Percentiles rank a stretch among this genome's conserved stretches.
Conservation (phyloP, 192 early-diverging fungal genomes). For the Geranomyces michiganensis region DNA sequence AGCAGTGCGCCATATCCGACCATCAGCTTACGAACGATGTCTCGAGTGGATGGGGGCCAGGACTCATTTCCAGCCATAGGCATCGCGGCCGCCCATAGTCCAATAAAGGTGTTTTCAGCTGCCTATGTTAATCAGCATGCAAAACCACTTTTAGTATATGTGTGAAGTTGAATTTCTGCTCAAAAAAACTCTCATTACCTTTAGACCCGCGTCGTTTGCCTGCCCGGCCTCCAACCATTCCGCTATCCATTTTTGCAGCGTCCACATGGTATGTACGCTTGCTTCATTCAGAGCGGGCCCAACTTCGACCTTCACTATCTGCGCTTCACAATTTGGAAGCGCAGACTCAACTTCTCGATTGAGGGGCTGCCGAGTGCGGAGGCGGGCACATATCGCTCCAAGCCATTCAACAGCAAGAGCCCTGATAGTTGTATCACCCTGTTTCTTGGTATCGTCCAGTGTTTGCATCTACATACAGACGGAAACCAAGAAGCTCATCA, state of each 20-base stretch:
- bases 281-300: not conserved
- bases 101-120: conserved; percentile 5
- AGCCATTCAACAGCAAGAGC: conserved; percentile 43
- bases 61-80: not conserved
- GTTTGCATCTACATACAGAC: conserved; percentile 41
- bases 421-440: conserved; percentile 34
- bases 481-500: too few relatives aligned
- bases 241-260: conserved; percentile 8
- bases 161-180: too few relatives aligned
- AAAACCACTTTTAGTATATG: not conserved
- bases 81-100: not conserved
- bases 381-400: conserved; percentile 31
- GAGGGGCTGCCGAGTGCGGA: not conserved
- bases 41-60: not conserved
- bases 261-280: conserved; percentile 6
- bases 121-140: not conserved
- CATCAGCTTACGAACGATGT: not conserved
- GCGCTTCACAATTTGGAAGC: not conserved
- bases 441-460: conserved; percentile 36
- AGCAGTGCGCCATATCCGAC: not conserved
- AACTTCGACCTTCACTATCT: not conserved
- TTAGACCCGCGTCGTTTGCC: not conserved
- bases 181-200: not conserved
- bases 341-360: not conserved
- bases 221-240: conserved; percentile 12